Evolutionary conservation across 805 yeast species (phyloP).

Genomic region (Candida coleopterorum): DNA sequence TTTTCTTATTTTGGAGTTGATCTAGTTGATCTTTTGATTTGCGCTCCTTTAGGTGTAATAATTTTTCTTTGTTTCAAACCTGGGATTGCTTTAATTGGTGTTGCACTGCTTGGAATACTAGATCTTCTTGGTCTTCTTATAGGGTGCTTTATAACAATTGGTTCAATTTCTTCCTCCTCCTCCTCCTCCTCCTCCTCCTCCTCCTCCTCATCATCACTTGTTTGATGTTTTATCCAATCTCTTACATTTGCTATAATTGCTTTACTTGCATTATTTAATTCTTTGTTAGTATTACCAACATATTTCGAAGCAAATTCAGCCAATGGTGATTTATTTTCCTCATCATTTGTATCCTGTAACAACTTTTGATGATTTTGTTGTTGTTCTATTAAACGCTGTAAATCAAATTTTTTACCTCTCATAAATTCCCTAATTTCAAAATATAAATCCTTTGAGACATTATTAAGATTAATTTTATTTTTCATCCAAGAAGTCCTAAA

Average conservation of each 20-base stretch:
- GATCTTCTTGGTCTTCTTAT: conserved; percentile 3
- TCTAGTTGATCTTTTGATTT: conserved; percentile 1
- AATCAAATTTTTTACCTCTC: conserved; percentile 40
- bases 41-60: conserved; percentile 7
- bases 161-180: conserved; percentile 10
- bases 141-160: conserved; percentile 8
- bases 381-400: conserved; percentile 22
- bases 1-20: not conserved
- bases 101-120: conserved; percentile 1
- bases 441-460: conserved; percentile 76
- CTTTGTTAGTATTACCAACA: conserved; percentile 50
- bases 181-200: conserved; percentile 11
- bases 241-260: conserved; percentile 37
- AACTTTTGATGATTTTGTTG: conserved; percentile 4
- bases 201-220: conserved; percentile 17
- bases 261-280: conserved; percentile 25
- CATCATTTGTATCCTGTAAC: conserved; percentile 27
- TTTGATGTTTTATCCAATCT: conserved; percentile 36
- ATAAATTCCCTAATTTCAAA: conserved; percentile 78
- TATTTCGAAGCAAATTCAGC: conserved; percentile 63
- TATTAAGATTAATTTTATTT: conserved; percentile 62
- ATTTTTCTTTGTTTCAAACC: conserved; percentile 4
- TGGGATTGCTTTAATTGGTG: conserved; percentile 6
- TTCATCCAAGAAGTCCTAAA: conserved; percentile 83
- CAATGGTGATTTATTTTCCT: conserved; percentile 42